phyloP scores from a whole-genome alignment of 805 yeast species.

The Starmerella geochares region DNA sequence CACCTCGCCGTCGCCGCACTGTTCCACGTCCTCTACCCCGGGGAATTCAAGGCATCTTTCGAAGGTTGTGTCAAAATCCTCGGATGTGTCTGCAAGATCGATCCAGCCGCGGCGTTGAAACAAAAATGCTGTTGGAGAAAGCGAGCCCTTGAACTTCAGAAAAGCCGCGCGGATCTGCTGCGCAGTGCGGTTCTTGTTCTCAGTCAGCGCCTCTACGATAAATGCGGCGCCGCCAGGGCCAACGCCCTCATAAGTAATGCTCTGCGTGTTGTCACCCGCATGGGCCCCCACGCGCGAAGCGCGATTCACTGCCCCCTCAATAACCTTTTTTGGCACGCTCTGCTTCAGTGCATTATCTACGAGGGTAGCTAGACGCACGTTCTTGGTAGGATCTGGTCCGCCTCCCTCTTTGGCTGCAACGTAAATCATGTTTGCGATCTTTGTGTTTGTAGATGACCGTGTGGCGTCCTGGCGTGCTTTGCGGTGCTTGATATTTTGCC shows the following conservation, averaged over 20 bases:
- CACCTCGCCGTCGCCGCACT: constrained; percentile 31
- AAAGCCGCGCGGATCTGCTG: constrained; percentile 66
- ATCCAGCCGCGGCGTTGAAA: constrained; percentile 73
- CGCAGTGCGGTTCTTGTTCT: constrained; percentile 74
- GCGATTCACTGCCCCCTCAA: constrained; percentile 78
- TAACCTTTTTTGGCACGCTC: constrained; percentile 71
- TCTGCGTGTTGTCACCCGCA: constrained; percentile 49
- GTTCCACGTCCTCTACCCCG: constrained; percentile 50
- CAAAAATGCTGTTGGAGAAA: constrained; percentile 68
- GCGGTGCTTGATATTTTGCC: constrained; percentile 91
- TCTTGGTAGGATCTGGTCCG: constrained; percentile 55
- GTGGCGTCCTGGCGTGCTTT: constrained; percentile 86
- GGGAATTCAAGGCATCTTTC: constrained; percentile 60
- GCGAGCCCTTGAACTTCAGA: constrained; percentile 47
- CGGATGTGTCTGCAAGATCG: constrained; percentile 35
- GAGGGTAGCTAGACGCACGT: constrained; percentile 53
- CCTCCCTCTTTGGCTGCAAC: constrained; percentile 59
- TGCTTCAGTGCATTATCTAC: constrained; percentile 67
- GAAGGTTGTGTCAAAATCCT: constrained; percentile 53
- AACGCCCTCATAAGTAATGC: constrained; percentile 71
- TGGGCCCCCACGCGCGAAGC: constrained; percentile 44
- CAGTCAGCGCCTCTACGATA: constrained; percentile 77
- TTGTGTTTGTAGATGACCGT: constrained; percentile 57
- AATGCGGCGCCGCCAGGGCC: constrained; percentile 89
- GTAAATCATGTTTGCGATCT: constrained; percentile 62